A percentile compares a stretch with the other conserved stretches of the same genome.
Evolutionary conservation across 2,329 filamentous ascomycete species (phyloP).

Genomic region (Pseudogymnoascus verrucosus): DNA sequence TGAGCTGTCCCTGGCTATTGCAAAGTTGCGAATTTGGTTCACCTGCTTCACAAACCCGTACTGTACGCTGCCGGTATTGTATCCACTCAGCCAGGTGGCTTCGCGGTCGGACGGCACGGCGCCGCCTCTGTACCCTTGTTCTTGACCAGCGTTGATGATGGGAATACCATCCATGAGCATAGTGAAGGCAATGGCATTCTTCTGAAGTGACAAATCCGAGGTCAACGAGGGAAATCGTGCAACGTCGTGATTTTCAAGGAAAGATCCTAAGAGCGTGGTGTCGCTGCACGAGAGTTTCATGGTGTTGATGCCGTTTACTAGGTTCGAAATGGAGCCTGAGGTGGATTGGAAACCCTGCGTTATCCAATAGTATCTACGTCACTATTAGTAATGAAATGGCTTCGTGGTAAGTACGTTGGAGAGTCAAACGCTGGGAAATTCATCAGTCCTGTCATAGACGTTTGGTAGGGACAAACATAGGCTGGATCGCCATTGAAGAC

Average conservation of each 20-base stretch:
- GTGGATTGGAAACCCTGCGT: constrained; percentile 15
- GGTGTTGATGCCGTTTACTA: constrained; percentile 12
- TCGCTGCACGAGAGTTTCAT: constrained; percentile 21
- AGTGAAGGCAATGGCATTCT: constrained; percentile 40
- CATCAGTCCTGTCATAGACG: constrained; percentile 35
- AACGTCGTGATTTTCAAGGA: constrained; percentile 37
- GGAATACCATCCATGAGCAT: constrained; percentile 44
- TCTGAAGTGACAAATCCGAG: constrained; percentile 25
- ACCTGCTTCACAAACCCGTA: constrained; percentile 30
- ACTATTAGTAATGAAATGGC: background rate
- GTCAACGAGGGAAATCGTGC: constrained; percentile 30
- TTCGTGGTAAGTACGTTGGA: background rate
- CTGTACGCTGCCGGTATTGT: constrained; percentile 29
- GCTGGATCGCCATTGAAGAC: constrained; percentile 31
- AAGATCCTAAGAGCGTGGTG: constrained; percentile 30
- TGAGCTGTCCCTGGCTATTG: constrained; percentile 10
- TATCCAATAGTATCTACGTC: constrained; percentile 6
- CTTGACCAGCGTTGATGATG: constrained; percentile 46
- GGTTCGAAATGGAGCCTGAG: constrained; percentile 6
- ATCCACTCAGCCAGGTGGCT: constrained; percentile 34
- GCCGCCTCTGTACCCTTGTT: constrained; percentile 38
- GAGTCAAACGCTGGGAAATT: constrained; percentile 28
- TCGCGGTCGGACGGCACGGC: constrained; percentile 35
- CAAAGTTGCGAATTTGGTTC: constrained; percentile 16
- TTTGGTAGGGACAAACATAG: constrained; percentile 36